Percentiles rank a stretch among this genome's conserved stretches.
These are phyloP conservation scores for Spatholobus suberectus DNA, from an alignment of 306 rosid species.

Conservation along the genomic window DNA sequence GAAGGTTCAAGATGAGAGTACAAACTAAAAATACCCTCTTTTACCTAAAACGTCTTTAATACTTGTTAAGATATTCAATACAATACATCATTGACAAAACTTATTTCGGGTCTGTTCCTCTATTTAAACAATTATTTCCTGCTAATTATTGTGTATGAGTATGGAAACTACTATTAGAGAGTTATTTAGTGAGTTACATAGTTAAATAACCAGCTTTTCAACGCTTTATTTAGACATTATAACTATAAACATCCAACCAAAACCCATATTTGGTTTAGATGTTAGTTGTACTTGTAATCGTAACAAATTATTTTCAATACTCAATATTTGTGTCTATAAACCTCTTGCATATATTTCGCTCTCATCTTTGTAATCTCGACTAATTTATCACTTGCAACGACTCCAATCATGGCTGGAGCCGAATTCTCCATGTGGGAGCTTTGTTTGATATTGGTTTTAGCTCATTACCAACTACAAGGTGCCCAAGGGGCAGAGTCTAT, in stretches of 20 bases:
- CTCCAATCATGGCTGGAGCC: slow-evolving; percentile 45
- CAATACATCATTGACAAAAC: neutral
- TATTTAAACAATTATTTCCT: slow-evolving; percentile 3
- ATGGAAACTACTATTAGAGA: slow-evolving; percentile 1
- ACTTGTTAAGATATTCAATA: neutral
- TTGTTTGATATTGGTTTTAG: slow-evolving; percentile 22
- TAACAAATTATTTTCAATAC: neutral
- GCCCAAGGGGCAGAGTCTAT: slow-evolving; percentile 14
- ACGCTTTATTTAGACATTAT: slow-evolving; percentile 37
- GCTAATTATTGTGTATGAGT: neutral
- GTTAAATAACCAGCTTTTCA: neutral
- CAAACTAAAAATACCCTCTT: neutral
- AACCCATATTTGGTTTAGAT: slow-evolving; percentile 37
- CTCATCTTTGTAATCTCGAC: neutral
- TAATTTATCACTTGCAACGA: neutral
- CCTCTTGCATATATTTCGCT: neutral
- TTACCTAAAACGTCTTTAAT: neutral
- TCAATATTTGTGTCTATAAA: slow-evolving; percentile 18
- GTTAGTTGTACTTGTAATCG: neutral
- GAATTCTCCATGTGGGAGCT: slow-evolving; percentile 20
- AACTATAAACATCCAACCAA: slow-evolving; percentile 35
- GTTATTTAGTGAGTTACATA: neutral
- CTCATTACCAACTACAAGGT: slow-evolving; percentile 22
- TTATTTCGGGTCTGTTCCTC: neutral
- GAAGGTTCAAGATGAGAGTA: neutral